These are phyloP conservation scores for Colletotrichum lentis DNA, from an alignment of 2,329 filamentous ascomycete species.

Conservation along the genomic window DNA sequence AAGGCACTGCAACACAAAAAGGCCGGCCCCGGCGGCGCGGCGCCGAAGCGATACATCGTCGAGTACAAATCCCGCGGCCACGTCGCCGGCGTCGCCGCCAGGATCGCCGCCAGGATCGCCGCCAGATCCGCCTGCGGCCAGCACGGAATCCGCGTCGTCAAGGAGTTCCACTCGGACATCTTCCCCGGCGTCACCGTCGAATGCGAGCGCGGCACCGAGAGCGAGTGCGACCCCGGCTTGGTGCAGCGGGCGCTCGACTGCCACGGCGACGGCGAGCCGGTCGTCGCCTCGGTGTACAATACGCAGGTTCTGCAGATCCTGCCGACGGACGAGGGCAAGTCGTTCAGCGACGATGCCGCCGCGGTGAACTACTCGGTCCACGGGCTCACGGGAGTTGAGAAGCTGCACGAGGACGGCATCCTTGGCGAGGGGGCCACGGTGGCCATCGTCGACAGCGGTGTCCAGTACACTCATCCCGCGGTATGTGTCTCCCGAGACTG, in stretches of 20 bases:
- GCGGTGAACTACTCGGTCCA: conserved; percentile 44
- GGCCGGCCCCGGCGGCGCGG: not conserved
- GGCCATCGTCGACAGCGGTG: conserved; percentile 52
- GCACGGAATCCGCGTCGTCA: conserved; percentile 27
- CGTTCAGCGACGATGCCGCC: conserved; percentile 31
- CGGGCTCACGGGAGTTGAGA: conserved; percentile 51
- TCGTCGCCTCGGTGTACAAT: conserved; percentile 31
- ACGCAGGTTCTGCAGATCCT: conserved; percentile 23
- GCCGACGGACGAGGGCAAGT: conserved; percentile 15
- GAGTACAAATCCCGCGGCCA: conserved; percentile 27
- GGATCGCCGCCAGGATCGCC: too few relatives aligned
- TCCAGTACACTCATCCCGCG: conserved; percentile 52
- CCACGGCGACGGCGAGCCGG: conserved; percentile 41
- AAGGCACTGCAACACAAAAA: not conserved
- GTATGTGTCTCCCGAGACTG: conserved; percentile 39
- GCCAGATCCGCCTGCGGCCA: not conserved
- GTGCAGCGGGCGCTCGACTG: conserved; percentile 46
- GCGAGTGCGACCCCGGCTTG: conserved; percentile 45
- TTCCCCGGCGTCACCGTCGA: conserved; percentile 49
- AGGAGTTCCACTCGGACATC: conserved; percentile 42
- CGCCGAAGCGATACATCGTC: conserved; percentile 33
- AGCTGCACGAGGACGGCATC: conserved; percentile 49
- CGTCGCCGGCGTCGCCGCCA: conserved; percentile 11
- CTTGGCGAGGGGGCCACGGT: conserved; percentile 50
- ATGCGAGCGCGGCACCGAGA: conserved; percentile 44